phyloP scores from a whole-genome alignment of 2,329 filamentous ascomycete genomes.

The Nannizzia gypsea region DNA sequence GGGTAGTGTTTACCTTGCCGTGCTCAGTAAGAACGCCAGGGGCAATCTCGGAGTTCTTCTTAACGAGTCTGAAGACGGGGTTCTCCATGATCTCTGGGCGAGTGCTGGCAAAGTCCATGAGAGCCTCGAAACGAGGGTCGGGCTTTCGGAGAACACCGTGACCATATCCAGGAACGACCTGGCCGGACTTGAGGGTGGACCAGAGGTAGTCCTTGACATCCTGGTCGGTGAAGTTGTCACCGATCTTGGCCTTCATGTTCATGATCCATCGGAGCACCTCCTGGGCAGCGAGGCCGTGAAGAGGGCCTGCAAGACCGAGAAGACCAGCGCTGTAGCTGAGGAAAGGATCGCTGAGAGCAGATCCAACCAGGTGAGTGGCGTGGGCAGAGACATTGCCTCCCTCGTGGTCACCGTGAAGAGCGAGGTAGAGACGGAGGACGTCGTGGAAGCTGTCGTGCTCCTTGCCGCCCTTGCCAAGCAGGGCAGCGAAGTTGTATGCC shows the following conservation, averaged over 20 bases:
- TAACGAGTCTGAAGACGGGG: slow-evolving; percentile 86
- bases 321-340: slow-evolving; percentile 92
- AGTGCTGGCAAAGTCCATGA: slow-evolving; percentile 87
- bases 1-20: slow-evolving; percentile 53
- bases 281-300: slow-evolving; percentile 87
- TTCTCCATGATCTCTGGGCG: slow-evolving; percentile 75
- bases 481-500: slow-evolving; percentile 96
- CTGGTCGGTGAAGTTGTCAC: slow-evolving; percentile 61
- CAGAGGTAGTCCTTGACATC: slow-evolving; percentile 86
- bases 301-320: slow-evolving; percentile 85
- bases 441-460: slow-evolving; percentile 92
- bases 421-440: slow-evolving; percentile 82
- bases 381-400: slow-evolving; percentile 96
- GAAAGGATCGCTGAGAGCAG: slow-evolving; percentile 87
- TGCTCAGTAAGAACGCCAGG: slow-evolving; percentile 85
- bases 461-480: slow-evolving; percentile 76
- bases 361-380: slow-evolving; percentile 86
- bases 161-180: slow-evolving; percentile 88
- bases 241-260: slow-evolving; percentile 86
- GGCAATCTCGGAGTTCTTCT: slow-evolving; percentile 84
- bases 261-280: slow-evolving; percentile 95
- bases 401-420: slow-evolving; percentile 95
- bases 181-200: slow-evolving; percentile 83
- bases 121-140: slow-evolving; percentile 87
- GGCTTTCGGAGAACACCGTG: slow-evolving; percentile 95